Percentiles rank a stretch among this genome's conserved stretches.
phyloP scores from a whole-genome alignment of 1,284 basidiomycete genomes.

The Pseudomicrostroma phylloplanum region DNA sequence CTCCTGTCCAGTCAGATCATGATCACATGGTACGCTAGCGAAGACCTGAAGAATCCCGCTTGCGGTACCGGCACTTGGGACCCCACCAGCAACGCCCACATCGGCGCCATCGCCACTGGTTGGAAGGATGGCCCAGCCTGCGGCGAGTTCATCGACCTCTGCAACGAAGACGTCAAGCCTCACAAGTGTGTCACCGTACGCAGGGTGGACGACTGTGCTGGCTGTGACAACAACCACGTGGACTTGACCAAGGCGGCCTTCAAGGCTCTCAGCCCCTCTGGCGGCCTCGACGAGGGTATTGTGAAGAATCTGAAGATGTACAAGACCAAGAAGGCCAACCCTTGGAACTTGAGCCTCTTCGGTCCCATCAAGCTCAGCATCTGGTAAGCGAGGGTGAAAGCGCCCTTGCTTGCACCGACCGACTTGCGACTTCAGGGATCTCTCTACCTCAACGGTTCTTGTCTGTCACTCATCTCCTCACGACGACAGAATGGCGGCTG shows the following conservation, averaged over 20 bases:
- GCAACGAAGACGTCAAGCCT: slow-evolving; percentile 27
- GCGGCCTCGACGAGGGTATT: slow-evolving; percentile 34
- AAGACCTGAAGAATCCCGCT: slow-evolving; percentile 41
- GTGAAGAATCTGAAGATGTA: slow-evolving; percentile 39
- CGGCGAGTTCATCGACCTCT: slow-evolving; percentile 45
- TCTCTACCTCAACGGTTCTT: too few species aligned
- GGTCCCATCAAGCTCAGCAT: slow-evolving; percentile 30
- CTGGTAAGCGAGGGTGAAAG: not conserved
- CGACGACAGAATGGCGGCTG: too few species aligned
- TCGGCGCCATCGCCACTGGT: slow-evolving; percentile 35
- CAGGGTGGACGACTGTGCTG: slow-evolving; percentile 46
- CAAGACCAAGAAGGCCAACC: slow-evolving; percentile 22
- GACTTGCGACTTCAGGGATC: too few species aligned
- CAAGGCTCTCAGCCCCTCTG: slow-evolving; percentile 33
- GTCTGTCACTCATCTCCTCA: too few species aligned
- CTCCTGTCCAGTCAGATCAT: slow-evolving; percentile 18
- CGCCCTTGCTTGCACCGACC: too few species aligned
- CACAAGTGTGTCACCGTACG: slow-evolving; percentile 33
- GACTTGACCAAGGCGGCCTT: slow-evolving; percentile 46
- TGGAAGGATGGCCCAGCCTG: slow-evolving; percentile 37
- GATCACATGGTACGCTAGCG: slow-evolving; percentile 44
- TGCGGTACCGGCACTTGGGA: slow-evolving; percentile 43
- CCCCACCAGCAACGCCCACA: slow-evolving; percentile 36
- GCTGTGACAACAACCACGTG: slow-evolving; percentile 34
- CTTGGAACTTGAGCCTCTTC: slow-evolving; percentile 39